phyloP scores from a whole-genome alignment of 129 eudicot species.

The Pseudognaphalium luteoalbum region DNA sequence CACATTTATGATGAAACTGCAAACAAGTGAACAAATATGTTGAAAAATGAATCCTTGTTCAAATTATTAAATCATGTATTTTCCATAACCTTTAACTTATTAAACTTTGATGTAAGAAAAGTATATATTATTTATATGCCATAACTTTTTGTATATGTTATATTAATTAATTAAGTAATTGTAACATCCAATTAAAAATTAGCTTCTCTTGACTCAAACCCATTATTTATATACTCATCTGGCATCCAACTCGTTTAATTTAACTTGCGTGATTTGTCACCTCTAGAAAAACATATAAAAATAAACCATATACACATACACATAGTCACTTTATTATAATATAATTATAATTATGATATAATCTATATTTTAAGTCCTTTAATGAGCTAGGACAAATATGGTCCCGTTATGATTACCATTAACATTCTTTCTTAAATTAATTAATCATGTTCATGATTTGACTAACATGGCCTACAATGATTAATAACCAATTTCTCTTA shows the following conservation, averaged over 20 bases:
- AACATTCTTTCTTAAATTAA: conserved; percentile 36
- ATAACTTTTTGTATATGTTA: too few species aligned
- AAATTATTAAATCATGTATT: too few species aligned
- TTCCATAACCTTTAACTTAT: too few species aligned
- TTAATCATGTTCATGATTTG: conserved; percentile 20
- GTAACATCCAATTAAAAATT: neutral
- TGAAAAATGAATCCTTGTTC: too few species aligned
- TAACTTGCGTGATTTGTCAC: neutral
- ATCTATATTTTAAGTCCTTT: neutral
- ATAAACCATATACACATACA: neutral
- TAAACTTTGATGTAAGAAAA: too few species aligned
- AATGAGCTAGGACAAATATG: conserved; percentile 9
- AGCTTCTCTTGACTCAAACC: neutral
- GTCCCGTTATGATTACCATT: conserved; percentile 26
- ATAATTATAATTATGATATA: neutral
- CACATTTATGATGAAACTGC: too few species aligned
- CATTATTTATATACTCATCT: neutral
- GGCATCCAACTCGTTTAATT: neutral
- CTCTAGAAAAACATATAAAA: neutral
- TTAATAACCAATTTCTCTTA: conserved; percentile 5
- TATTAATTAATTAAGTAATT: neutral
- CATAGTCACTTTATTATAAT: neutral
- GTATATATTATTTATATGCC: too few species aligned
- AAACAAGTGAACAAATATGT: too few species aligned
- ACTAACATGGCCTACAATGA: conserved; percentile 29